phyloP scores from a whole-genome alignment of 2,329 filamentous ascomycete genomes.

The Aureobasidium musti region DNA sequence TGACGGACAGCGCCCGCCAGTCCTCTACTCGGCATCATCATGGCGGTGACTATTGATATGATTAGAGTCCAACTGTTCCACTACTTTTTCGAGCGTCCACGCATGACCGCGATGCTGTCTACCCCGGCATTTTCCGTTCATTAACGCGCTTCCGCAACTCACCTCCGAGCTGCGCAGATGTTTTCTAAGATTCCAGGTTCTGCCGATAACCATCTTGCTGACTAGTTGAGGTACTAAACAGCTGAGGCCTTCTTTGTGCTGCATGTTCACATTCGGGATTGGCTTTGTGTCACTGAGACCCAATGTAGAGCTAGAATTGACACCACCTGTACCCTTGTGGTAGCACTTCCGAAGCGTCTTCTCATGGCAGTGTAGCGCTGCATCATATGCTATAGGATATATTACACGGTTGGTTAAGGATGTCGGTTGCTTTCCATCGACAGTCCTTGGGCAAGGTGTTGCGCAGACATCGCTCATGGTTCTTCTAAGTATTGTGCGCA shows the following conservation, averaged over 20 bases:
- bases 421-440: too few species aligned
- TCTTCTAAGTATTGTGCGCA: not conserved
- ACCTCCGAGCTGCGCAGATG: not conserved
- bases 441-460: too few species aligned
- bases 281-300: too few species aligned
- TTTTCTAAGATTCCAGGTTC: not conserved
- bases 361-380: too few species aligned
- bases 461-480: not conserved
- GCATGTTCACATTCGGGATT: not conserved
- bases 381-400: too few species aligned
- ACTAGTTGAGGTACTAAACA: not conserved
- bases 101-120: not conserved
- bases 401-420: too few species aligned
- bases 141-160: slow-evolving; percentile 20
- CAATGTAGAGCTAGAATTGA: too few species aligned
- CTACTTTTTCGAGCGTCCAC: slow-evolving; percentile 14
- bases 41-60: slow-evolving; percentile 12
- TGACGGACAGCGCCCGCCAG: slow-evolving; percentile 27
- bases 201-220: too few species aligned
- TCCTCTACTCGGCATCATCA: slow-evolving; percentile 31
- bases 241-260: not conserved
- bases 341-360: too few species aligned
- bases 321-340: too few species aligned
- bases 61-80: slow-evolving; percentile 6
- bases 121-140: slow-evolving; percentile 16